Conservation (phyloP, 805 yeast genomes). For the Candida xyloterini region DNA sequence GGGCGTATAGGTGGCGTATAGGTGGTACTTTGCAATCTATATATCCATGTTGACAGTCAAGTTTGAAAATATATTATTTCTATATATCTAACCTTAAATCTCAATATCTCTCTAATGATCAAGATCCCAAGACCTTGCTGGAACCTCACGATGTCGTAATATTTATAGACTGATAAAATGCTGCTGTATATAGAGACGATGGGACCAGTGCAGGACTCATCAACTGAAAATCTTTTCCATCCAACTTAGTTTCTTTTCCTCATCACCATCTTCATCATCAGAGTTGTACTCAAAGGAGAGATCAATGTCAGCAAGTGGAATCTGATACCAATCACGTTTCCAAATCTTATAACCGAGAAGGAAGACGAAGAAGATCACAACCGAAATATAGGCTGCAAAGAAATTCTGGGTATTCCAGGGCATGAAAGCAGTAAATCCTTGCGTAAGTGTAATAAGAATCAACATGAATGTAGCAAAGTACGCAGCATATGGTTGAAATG, state of each 20-base stretch:
- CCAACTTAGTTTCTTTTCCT: constrained; percentile 7
- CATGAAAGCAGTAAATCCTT: constrained; percentile 69
- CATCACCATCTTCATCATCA: constrained; percentile 49
- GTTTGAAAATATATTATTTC: too few species aligned
- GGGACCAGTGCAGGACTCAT: too few species aligned
- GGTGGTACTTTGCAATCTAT: too few species aligned
- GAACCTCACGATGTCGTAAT: too few species aligned
- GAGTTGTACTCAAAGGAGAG: constrained; percentile 8
- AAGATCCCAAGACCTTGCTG: too few species aligned
- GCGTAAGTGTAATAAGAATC: constrained; percentile 58
- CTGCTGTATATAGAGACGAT: too few species aligned
- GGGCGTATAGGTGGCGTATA: too few species aligned
- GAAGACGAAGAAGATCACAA: constrained; percentile 52
- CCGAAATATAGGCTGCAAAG: constrained; percentile 69
- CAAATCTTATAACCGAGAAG: constrained; percentile 46
- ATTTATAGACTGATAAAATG: too few species aligned
- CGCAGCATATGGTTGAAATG: constrained; percentile 64
- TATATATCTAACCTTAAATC: too few species aligned
- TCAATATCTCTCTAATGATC: too few species aligned
- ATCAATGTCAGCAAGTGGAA: constrained; percentile 60
- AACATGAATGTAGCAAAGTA: constrained; percentile 58
- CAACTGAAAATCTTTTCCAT: constrained; percentile 2
- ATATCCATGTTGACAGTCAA: too few species aligned
- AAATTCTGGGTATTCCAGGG: constrained; percentile 52
- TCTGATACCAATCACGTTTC: constrained; percentile 46